Evolutionary conservation across 2,329 filamentous ascomycete genomes (phyloP), one percentile per base, ranked within the genome.

Genomic region (Exophiala sp.): DNA sequence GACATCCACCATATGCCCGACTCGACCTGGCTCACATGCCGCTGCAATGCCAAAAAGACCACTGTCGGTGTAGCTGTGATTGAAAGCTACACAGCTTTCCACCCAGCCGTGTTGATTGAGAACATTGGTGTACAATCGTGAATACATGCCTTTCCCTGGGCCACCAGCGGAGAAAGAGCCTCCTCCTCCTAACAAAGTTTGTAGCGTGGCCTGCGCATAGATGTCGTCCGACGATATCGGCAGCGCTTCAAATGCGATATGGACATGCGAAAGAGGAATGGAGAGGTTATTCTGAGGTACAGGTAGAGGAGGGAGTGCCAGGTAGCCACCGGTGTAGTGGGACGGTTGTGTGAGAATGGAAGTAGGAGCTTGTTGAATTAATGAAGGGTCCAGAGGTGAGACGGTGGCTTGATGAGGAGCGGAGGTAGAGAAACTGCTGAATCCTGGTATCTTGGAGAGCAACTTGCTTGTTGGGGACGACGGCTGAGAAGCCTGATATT

Each of bases 111-210:
- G 86, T 74, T 97, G 91, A 77, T 99, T 99, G 47, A 99, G 82
- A 0, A 97, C 92, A 69, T 96, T 96, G 60, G 91, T 97, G 78
- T 96, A 99, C 7, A 99, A 83, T 10, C 94, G 87, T 35, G 89
- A 95, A 78, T 97, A 97, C 94, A 99, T 99, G 70, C 94, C 94
- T 77, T 99, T 99, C 49, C 94, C 94, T 3, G 94, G 94, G 0
- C 94, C 94, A 65, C 94, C 94, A 50, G 94, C 94, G 12, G 89
- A 95, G 77, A 99, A 99, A 52, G 91, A 96, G 20, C 94, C 94
- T 45, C 94, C 94, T 44, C 94, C 94, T 54, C 94, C 94, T 33
- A 99, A 88, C 8, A 99, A 86, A 1, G 91, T 97, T 72, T 97
- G 95, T 1, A 99, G 80, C 0, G 92, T 96, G 5, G 94, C 94